These are phyloP conservation scores for Theobroma cacao DNA, from an alignment of 345 rosid genomes.

Conservation along the genomic window DNA sequence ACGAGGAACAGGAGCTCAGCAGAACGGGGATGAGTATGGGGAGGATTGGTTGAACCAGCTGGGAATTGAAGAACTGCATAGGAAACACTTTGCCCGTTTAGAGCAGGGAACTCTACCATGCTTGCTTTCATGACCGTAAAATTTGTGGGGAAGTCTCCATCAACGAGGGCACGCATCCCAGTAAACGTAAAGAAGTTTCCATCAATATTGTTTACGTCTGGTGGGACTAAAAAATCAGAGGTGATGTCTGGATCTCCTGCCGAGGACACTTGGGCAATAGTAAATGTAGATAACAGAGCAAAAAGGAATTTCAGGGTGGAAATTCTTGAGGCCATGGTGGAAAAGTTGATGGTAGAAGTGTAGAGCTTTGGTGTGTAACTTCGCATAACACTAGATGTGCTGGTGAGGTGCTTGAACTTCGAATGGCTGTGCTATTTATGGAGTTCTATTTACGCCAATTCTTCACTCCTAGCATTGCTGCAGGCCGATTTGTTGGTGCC, in stretches of 20 bases:
- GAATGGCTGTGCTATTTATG: not conserved
- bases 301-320: not conserved
- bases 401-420: not conserved
- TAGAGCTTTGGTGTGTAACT: not conserved
- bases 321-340: not conserved
- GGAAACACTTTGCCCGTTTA: not conserved
- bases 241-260: not conserved
- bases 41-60: not conserved
- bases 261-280: not conserved
- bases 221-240: not conserved
- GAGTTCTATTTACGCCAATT: not conserved
- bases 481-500: not conserved
- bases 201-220: not conserved
- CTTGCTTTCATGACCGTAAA: not conserved
- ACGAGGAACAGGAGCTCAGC: not conserved
- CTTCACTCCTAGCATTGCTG: not conserved
- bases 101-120: slow-evolving; percentile 6
- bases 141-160: not conserved
- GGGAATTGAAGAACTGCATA: not conserved
- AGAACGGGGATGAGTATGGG: slow-evolving; percentile 1
- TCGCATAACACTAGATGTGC: not conserved
- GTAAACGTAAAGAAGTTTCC: slow-evolving; percentile 7
- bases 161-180: not conserved
- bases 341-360: not conserved
- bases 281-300: not conserved